These are phyloP conservation scores for Nicotiana tabacum DNA, from an alignment of 257 asterid species.

Conservation along the genomic window DNA sequence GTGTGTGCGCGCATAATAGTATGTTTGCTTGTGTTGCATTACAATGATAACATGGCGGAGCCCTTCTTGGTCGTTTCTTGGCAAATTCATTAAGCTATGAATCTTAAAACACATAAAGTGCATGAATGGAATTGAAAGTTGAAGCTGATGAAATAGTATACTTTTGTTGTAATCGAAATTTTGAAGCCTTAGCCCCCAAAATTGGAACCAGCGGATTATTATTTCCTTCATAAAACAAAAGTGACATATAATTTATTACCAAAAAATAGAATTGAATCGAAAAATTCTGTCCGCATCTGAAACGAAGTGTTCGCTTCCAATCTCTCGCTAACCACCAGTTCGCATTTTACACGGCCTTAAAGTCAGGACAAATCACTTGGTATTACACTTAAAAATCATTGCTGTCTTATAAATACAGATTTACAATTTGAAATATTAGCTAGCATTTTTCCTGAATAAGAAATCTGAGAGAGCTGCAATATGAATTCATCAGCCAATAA, in stretches of 20 bases:
- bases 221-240: not conserved
- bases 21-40: no score
- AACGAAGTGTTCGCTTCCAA: not conserved
- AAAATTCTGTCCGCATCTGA: not conserved
- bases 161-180: not conserved
- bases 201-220: not conserved
- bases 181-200: not conserved
- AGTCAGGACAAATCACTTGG: not conserved
- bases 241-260: not conserved
- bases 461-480: not conserved
- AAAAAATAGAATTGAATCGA: not conserved
- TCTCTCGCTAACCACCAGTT: not conserved
- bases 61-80: no score
- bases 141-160: not conserved
- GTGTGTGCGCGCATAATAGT: not conserved
- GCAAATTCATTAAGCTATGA: no score
- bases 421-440: not conserved
- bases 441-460: not conserved
- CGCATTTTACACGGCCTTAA: not conserved
- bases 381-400: not conserved
- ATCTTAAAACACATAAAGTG: not conserved
- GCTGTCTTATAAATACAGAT: not conserved
- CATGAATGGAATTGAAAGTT: not conserved
- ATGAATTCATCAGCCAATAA: slow-evolving; percentile 33
- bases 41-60: no score